A percentile compares a stretch with the other conserved stretches of the same genome.
phyloP scores from a whole-genome alignment of 768 basidiomycete species.

The Mycena floridula region DNA sequence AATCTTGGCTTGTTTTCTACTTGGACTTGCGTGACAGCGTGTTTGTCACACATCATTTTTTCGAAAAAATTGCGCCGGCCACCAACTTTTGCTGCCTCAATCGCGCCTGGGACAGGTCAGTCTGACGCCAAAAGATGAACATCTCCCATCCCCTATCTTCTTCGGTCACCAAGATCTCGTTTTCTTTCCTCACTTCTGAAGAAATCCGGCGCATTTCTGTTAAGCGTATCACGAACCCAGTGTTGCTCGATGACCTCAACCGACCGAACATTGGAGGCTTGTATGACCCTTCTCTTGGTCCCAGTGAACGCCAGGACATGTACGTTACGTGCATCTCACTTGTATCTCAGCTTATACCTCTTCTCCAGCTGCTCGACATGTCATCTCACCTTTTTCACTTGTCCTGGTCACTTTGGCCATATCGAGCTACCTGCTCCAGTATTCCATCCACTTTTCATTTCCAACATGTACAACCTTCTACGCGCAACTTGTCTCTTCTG shows the following conservation, averaged over 20 bases:
- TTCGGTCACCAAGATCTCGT: constrained; percentile 77
- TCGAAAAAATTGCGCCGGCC: no score
- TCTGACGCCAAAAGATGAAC: no score
- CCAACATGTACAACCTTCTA: constrained; percentile 80
- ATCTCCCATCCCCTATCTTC: constrained; percentile 87
- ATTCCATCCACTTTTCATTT: constrained; percentile 95
- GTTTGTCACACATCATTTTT: background rate
- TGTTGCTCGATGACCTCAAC: constrained; percentile 90
- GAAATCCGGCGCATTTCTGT: constrained; percentile 95
- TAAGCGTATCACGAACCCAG: constrained; percentile 91
- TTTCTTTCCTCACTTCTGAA: constrained; percentile 84
- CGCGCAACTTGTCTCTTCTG: constrained; percentile 91
- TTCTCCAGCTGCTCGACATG: constrained; percentile 83
- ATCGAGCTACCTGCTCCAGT: constrained; percentile 94
- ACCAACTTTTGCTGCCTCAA: no score
- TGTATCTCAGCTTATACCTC: constrained; percentile 9
- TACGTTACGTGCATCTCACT: constrained; percentile 22
- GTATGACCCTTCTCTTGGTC: constrained; percentile 94
- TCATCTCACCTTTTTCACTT: constrained; percentile 85
- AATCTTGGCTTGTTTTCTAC: no score
- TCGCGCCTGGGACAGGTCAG: no score
- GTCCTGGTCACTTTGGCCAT: constrained; percentile 97
- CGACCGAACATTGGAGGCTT: constrained; percentile 87
- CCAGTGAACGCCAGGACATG: constrained; percentile 86
- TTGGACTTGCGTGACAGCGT: background rate